Base-by-base conservation (phyloP, 1,139 yeast species). In the Protomyces inouyei region DNA sequence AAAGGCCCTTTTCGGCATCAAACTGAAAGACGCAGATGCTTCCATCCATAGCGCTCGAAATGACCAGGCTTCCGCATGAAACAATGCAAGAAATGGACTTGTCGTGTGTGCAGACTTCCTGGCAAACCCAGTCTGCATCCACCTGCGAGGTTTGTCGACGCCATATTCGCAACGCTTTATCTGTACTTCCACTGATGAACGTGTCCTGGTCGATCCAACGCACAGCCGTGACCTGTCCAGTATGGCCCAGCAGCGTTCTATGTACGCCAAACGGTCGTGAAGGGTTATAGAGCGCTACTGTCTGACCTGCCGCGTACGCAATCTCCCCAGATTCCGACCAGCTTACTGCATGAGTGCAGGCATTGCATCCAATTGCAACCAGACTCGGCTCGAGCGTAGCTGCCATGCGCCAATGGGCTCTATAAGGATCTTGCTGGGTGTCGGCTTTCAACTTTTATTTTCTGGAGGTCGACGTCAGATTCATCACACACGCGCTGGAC, bases 31-130 rank as follows among this genome's bases (percentile, higher is more conserved):
- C 66, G 14, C 78, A 76, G 3, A 87, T 73, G 0, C 73, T 69
- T 0, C 96, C 95, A 68, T 82, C 83, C 2, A 93, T 84, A 65
- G 85, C 82, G 14, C 95, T 96, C 12, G 87, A 80, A 1, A 79
- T 81, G 65, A 88, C 75, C 2, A 73, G 73, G 52, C 76, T 74
- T 0, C 76, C 74, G 40, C 60, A 68, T 1, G 76, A 79, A 0
- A 80, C 75, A 51, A 83, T 71, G 55, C 85, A 76, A 5, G 85
- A 82, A 25, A 86, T 77, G 1, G 90, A 81, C 56, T 78, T 79
- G 0, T 72, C 66, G 64, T 82, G 83, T 23, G 75, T 76, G 25
- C 71, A 70, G n/a, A 82, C 69, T 14, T 76, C 72, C 69, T 80
- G 52, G 57, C 60, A 52, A n/a, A 32, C 32, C 60, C 57, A 45